A percentile compares a stretch with the other conserved stretches of the same genome.
Conservation (phyloP, 495 filamentous ascomycete species). For the Podospora conica region DNA sequence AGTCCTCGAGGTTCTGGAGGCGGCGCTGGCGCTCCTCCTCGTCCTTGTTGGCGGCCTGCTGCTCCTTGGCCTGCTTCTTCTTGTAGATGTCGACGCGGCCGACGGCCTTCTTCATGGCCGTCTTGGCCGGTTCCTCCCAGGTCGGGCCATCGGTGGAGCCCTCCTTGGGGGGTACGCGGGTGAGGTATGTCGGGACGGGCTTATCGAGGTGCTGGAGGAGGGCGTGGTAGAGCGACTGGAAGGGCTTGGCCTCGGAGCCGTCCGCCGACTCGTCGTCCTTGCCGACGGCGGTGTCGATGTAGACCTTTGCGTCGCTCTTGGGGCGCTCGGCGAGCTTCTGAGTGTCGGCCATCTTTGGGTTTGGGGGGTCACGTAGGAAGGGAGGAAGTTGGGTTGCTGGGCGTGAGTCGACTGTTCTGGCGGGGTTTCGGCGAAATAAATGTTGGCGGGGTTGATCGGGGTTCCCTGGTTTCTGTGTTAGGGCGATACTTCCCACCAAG, state of each 20-base stretch:
- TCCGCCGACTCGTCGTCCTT: slow-evolving; percentile 58
- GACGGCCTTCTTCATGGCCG: slow-evolving; percentile 74
- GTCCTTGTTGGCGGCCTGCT: slow-evolving; percentile 60
- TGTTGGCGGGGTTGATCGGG: slow-evolving; percentile 25
- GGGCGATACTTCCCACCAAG: no score
- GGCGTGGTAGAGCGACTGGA: slow-evolving; percentile 72
- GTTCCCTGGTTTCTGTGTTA: no score
- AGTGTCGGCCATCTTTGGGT: slow-evolving; percentile 27
- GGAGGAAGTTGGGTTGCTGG: slow-evolving; percentile 6
- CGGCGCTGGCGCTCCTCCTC: slow-evolving; percentile 64
- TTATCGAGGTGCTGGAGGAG: slow-evolving; percentile 64
- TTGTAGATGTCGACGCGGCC: slow-evolving; percentile 65
- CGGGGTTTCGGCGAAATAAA: slow-evolving; percentile 18
- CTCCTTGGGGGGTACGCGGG: slow-evolving; percentile 61
- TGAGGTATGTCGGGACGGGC: slow-evolving; percentile 55
- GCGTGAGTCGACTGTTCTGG: slow-evolving; percentile 3
- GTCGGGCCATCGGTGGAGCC: slow-evolving; percentile 48
- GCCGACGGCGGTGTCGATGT: slow-evolving; percentile 75
- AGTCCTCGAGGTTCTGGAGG: slow-evolving; percentile 64
- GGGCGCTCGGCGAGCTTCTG: slow-evolving; percentile 40
- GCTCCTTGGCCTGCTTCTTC: slow-evolving; percentile 70
- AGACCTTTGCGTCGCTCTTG: slow-evolving; percentile 50
- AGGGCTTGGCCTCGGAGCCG: slow-evolving; percentile 67
- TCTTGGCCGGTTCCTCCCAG: slow-evolving; percentile 80
- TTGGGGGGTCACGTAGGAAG: slow-evolving; percentile 5